These are phyloP conservation scores for Ceratocystis papillata DNA, from an alignment of 2,329 filamentous ascomycete genomes.

Conservation along the genomic window DNA sequence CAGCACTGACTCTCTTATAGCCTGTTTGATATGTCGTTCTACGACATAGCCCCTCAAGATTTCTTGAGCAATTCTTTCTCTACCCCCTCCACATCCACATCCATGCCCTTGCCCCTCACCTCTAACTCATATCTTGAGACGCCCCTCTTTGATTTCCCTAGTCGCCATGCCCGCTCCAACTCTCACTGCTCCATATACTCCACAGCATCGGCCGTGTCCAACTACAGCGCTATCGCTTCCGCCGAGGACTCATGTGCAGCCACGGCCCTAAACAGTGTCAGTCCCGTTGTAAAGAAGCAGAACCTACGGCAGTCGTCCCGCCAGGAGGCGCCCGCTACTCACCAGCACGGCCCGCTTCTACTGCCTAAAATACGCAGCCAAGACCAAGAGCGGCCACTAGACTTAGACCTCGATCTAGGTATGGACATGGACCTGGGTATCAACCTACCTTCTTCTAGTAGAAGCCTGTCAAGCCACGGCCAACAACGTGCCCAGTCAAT, in stretches of 20 bases:
- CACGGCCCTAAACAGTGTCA: constrained; percentile 48
- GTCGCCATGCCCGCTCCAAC: constrained; percentile 49
- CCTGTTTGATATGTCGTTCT: constrained; percentile 51
- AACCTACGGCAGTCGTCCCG: constrained; percentile 27
- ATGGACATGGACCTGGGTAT: neutral
- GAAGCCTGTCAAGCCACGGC: constrained; percentile 34
- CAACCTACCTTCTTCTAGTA: constrained; percentile 30
- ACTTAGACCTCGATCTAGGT: neutral
- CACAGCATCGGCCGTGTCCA: constrained; percentile 49
- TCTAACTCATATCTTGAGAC: constrained; percentile 40
- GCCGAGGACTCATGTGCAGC: constrained; percentile 56
- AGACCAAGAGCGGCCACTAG: constrained; percentile 46
- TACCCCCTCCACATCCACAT: constrained; percentile 25
- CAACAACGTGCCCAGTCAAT: constrained; percentile 4
- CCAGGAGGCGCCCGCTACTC: constrained; percentile 55
- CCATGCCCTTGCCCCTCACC: constrained; percentile 29
- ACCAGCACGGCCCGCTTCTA: constrained; percentile 67
- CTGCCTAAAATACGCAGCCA: constrained; percentile 78
- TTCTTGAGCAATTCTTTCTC: constrained; percentile 29
- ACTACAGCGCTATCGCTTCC: constrained; percentile 51
- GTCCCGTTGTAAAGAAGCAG: constrained; percentile 32
- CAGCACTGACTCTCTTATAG: constrained; percentile 15
- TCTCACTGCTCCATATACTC: constrained; percentile 56
- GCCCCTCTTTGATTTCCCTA: constrained; percentile 46
- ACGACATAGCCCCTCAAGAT: constrained; percentile 37